Evolutionary conservation across 2,329 filamentous ascomycete genomes (phyloP).

Genomic region (Aspergillus sp.): DNA sequence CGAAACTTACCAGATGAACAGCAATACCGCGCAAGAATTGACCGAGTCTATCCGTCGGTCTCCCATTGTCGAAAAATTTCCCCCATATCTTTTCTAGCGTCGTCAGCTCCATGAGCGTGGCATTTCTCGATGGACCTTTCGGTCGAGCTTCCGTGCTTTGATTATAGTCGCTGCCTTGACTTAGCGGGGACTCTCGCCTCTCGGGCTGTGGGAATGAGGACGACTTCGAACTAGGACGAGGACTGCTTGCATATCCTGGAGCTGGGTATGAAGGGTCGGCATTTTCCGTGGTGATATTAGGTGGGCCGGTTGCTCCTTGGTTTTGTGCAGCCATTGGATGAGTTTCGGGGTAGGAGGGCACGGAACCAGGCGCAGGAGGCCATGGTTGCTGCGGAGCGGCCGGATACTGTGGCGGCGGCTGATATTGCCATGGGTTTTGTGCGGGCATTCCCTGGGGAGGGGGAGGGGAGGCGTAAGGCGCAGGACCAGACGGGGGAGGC

Average conservation of each 20-base stretch:
- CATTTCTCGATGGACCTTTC: slow-evolving; percentile 28
- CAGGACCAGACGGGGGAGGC: slow-evolving; percentile 9
- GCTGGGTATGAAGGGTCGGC: slow-evolving; percentile 14
- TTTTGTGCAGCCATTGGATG: background rate
- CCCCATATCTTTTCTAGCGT: slow-evolving; percentile 68
- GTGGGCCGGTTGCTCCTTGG: background rate
- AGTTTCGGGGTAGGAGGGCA: slow-evolving; percentile 1
- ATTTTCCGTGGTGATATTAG: slow-evolving; percentile 3
- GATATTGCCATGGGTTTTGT: slow-evolving; percentile 12
- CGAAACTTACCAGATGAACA: slow-evolving; percentile 54
- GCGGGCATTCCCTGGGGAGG: slow-evolving; percentile 5
- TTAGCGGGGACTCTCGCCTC: slow-evolving; percentile 26
- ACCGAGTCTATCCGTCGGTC: slow-evolving; percentile 57
- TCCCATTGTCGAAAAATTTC: slow-evolving; percentile 58
- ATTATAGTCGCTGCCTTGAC: slow-evolving; percentile 24
- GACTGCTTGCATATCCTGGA: slow-evolving; percentile 12
- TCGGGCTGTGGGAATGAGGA: slow-evolving; percentile 15
- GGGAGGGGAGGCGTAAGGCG: slow-evolving; percentile 13
- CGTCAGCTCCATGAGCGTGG: slow-evolving; percentile 42
- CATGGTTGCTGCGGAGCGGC: slow-evolving; percentile 16
- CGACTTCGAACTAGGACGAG: slow-evolving; percentile 12
- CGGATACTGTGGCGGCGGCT: slow-evolving; percentile 7
- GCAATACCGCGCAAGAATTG: slow-evolving; percentile 67
- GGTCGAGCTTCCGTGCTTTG: slow-evolving; percentile 25
- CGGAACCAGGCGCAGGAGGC: slow-evolving; percentile 6